Evolutionary conservation across 1,284 basidiomycete species (phyloP).

Genomic region (Leccinum griseonigrum): DNA sequence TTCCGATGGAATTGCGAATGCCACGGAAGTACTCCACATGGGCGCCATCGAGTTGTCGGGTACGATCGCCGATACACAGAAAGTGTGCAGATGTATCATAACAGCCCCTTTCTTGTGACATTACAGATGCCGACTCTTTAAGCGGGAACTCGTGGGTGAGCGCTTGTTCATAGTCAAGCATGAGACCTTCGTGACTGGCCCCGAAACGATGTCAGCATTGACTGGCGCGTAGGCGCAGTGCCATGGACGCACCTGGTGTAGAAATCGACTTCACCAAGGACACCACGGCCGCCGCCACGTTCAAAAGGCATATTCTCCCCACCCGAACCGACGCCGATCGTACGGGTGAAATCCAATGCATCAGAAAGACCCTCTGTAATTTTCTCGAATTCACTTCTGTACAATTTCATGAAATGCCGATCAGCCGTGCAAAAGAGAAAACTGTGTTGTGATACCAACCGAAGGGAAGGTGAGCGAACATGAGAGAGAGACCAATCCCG

Average conservation of each 20-base stretch:
- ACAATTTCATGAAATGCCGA: conserved; percentile 9
- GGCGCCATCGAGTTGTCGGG: conserved; percentile 89
- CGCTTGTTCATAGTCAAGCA: conserved; percentile 92
- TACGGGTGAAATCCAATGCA: conserved; percentile 90
- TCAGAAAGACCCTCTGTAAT: conserved; percentile 87
- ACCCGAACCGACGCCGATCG: conserved; percentile 71
- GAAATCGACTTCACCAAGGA: conserved; percentile 90
- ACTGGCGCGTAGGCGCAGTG: neutral
- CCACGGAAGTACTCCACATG: conserved; percentile 96
- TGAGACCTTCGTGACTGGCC: conserved; percentile 86
- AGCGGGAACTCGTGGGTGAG: conserved; percentile 69
- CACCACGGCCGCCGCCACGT: conserved; percentile 65
- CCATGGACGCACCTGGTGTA: conserved; percentile 71
- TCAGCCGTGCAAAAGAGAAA: conserved; percentile 5
- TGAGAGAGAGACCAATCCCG: conserved; percentile 91
- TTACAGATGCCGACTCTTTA: neutral
- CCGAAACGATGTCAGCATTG: conserved; percentile 3
- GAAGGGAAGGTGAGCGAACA: conserved; percentile 79
- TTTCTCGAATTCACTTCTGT: conserved; percentile 76
- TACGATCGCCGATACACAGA: conserved; percentile 97
- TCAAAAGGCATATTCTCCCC: conserved; percentile 56
- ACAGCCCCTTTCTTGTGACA: conserved; percentile 39
- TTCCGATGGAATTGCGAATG: conserved; percentile 93
- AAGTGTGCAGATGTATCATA: conserved; percentile 93
- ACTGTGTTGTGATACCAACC: conserved; percentile 38